Base-by-base conservation (phyloP, 139 green algal genomes). In the Auxenochlorella pyrenoidosa region DNA sequence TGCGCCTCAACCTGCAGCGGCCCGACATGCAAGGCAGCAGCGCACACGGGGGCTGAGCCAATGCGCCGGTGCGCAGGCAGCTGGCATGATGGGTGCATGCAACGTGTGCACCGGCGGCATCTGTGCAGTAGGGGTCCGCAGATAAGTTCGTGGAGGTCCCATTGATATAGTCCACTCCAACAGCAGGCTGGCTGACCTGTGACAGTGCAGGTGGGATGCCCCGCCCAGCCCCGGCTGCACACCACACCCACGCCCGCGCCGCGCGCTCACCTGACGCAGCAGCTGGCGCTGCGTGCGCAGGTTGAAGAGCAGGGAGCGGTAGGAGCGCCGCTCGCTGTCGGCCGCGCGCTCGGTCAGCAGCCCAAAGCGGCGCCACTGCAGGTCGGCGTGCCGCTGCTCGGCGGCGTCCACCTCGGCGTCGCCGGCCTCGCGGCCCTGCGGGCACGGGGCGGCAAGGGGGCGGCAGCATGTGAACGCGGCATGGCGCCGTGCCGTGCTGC, bases 241-340 rank as follows among this genome's bases (percentile, higher is more conserved):
- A 43, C 28, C n/a, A 4, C n/a, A n/a, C n/a, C n/a, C n/a, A n/a
- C n/a, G n/a, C 15, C n/a, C n/a, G 34, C 71, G 41, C 41, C 2
- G 40, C 26, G 30, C 44, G 1, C 36, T 13, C 60, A 76, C 51
- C 44, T 88, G 83, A 0, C 65, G 59, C 36, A 91, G 79, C 43
- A 90, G 66, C 72, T 84, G 76, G 40, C 58, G 66, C 80, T 91
- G 88, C 16, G 80, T 60, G 70, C 34, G 58, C 41, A 87, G 78
- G 84, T 89, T 89, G 51, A 83, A 87, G 22, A 91, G 85, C 51
- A 91, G 78, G 28, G 84, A 87, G 47, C 88, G 65, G 40, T 88
- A 86, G 54, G 47, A 54, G 60, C 88, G 79, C 15, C 71, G 68
- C 24, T 86, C 76, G 44, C 63, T 32, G 34, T 89, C 88, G 12